Conservation (phyloP, 495 filamentous ascomycete genomes). For the Poronia punctata region DNA sequence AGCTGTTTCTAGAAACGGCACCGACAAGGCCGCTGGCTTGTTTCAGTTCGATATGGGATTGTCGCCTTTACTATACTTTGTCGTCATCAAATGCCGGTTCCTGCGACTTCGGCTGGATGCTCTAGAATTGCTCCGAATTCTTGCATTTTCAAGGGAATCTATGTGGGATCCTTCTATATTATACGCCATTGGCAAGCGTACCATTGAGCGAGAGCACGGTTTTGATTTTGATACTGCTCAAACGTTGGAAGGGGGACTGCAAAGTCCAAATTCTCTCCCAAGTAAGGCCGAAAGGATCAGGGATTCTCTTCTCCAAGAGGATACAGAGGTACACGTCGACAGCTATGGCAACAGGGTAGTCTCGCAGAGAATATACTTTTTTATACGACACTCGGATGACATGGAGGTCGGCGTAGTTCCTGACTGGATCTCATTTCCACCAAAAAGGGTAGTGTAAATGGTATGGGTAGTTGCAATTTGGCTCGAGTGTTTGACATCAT, state of each 20-base stretch:
- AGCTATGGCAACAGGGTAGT: neutral
- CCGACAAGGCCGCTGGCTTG: conserved; percentile 15
- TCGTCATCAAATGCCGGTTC: conserved; percentile 37
- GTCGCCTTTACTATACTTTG: conserved; percentile 36
- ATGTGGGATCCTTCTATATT: conserved; percentile 24
- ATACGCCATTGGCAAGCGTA: conserved; percentile 18
- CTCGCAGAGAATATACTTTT: conserved; percentile 2
- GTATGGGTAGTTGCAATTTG: neutral
- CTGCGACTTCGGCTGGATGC: conserved; percentile 33
- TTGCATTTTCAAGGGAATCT: conserved; percentile 18
- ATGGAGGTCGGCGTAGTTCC: neutral
- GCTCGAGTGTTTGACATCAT: neutral
- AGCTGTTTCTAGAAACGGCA: conserved; percentile 8
- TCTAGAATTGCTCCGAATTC: conserved; percentile 14
- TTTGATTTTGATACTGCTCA: conserved; percentile 5
- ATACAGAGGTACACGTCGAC: neutral
- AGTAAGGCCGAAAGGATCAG: conserved; percentile 2
- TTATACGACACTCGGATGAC: neutral
- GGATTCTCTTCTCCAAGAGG: conserved; percentile 3
- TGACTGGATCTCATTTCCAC: conserved; percentile 3
- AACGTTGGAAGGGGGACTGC: neutral
- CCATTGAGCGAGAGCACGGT: conserved; percentile 31
- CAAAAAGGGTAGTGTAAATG: too few species aligned
- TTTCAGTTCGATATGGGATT: conserved; percentile 43
- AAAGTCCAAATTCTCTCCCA: neutral